These are phyloP conservation scores for Aspergillus pseudoviridinutans DNA, from an alignment of 2,329 filamentous ascomycete genomes.

Conservation along the genomic window DNA sequence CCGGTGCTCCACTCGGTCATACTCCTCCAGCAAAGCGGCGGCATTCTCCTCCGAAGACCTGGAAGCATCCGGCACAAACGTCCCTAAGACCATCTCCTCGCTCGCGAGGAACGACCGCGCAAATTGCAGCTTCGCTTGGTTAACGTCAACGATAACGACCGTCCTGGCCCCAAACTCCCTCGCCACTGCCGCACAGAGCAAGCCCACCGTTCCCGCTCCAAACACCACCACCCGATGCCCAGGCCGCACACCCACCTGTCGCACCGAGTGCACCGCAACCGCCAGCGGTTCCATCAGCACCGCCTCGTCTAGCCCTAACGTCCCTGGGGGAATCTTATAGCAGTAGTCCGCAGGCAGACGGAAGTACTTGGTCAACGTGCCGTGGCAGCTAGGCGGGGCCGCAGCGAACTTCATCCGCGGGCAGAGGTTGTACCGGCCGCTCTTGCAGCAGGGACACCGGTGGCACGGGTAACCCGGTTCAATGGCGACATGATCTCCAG, in stretches of 20 bases:
- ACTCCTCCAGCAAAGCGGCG: constrained; percentile 27
- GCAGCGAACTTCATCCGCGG: constrained; percentile 39
- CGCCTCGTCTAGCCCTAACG: constrained; percentile 40
- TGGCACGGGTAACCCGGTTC: constrained; percentile 36
- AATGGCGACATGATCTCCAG: constrained; percentile 33
- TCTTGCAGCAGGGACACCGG: constrained; percentile 33
- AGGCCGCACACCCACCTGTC: constrained; percentile 36
- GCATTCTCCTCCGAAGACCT: constrained; percentile 23
- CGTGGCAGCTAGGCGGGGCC: constrained; percentile 34
- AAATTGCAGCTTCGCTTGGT: constrained; percentile 57
- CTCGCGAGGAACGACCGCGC: constrained; percentile 24
- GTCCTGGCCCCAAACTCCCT: constrained; percentile 56
- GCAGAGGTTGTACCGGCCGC: constrained; percentile 42
- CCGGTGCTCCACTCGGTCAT: constrained; percentile 29
- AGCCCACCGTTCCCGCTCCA: constrained; percentile 61
- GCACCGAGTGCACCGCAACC: constrained; percentile 45
- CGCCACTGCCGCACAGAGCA: constrained; percentile 61
- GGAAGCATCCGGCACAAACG: constrained; percentile 7
- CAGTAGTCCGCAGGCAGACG: constrained; percentile 36
- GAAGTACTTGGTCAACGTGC: constrained; percentile 38
- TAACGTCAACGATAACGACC: constrained; percentile 60
- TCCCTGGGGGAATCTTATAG: constrained; percentile 33
- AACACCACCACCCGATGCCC: constrained; percentile 51
- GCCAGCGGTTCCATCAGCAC: constrained; percentile 48
- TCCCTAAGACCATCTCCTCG: constrained; percentile 2